Conservation (phyloP, 345 rosid species). For the Populus euphratica region DNA sequence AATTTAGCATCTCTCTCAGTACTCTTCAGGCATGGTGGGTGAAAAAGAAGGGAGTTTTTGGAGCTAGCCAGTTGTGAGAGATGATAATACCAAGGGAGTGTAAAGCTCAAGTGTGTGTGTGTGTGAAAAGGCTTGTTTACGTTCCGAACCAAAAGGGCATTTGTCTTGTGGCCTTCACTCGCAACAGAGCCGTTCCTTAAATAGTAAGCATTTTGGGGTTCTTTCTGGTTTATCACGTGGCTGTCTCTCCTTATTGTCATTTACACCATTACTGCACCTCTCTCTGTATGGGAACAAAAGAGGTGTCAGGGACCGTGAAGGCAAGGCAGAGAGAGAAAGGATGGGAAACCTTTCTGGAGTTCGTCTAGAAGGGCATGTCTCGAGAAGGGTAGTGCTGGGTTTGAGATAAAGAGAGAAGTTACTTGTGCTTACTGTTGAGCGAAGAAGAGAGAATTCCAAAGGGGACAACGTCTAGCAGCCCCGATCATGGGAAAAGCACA, state of each 20-base stretch:
- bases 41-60: slow-evolving; percentile 2
- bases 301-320: background rate
- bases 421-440: background rate
- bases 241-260: background rate
- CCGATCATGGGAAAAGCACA: background rate
- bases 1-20: background rate
- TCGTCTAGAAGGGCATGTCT: background rate
- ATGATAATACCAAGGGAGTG: background rate
- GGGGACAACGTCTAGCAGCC: background rate
- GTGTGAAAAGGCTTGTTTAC: background rate
- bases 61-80: background rate
- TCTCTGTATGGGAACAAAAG: background rate
- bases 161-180: slow-evolving; percentile 1
- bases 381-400: background rate
- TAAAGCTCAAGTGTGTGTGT: background rate
- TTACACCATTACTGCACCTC: background rate
- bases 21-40: background rate
- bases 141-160: background rate
- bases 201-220: background rate
- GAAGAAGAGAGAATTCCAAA: background rate
- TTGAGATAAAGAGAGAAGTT: background rate
- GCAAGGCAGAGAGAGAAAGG: background rate
- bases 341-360: background rate
- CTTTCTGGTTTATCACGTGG: background rate
- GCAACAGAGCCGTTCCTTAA: background rate